These are phyloP conservation scores for Trichoderma semiorbis DNA, from an alignment of 2,329 filamentous ascomycete genomes.

Conservation along the genomic window DNA sequence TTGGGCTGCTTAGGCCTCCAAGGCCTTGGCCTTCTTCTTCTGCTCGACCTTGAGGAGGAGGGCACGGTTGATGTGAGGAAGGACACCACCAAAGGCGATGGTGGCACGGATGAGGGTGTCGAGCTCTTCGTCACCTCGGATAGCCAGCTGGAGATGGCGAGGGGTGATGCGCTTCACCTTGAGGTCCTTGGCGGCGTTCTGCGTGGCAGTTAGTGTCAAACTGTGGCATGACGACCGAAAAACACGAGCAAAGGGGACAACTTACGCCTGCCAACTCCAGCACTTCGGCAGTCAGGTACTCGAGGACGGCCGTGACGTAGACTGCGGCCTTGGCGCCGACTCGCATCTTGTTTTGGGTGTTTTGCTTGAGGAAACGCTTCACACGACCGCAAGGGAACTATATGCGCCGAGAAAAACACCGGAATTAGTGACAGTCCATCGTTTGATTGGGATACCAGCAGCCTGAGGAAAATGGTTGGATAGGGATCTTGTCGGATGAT, in stretches of 20 bases:
- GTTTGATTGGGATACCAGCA: not conserved
- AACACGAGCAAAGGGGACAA: conserved; percentile 26
- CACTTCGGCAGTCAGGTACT: conserved; percentile 97
- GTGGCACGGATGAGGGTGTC: conserved; percentile 96
- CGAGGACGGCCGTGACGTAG: conserved; percentile 95
- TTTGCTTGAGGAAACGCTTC: conserved; percentile 99
- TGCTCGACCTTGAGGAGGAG: conserved; percentile 93
- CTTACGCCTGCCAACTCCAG: conserved; percentile 89
- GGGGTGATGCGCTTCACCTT: conserved; percentile 99
- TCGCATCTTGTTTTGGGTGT: conserved; percentile 99
- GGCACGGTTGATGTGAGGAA: conserved; percentile 98
- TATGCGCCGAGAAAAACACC: conserved; percentile 10
- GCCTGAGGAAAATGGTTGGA: not conserved
- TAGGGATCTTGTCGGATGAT: not conserved
- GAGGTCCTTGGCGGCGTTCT: conserved; percentile 97
- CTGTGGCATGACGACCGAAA: conserved; percentile 1
- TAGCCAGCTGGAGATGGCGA: conserved; percentile 94
- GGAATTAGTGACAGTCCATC: conserved; percentile 1
- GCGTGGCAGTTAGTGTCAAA: conserved; percentile 24
- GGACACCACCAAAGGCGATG: conserved; percentile 95
- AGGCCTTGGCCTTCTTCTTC: conserved; percentile 78
- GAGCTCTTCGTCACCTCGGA: conserved; percentile 96
- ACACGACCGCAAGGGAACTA: conserved; percentile 99
- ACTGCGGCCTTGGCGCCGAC: conserved; percentile 98
- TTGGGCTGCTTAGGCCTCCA: conserved; percentile 37